These are phyloP conservation scores for Hericium coralloides DNA, from an alignment of 768 basidiomycete genomes.

Conservation along the genomic window DNA sequence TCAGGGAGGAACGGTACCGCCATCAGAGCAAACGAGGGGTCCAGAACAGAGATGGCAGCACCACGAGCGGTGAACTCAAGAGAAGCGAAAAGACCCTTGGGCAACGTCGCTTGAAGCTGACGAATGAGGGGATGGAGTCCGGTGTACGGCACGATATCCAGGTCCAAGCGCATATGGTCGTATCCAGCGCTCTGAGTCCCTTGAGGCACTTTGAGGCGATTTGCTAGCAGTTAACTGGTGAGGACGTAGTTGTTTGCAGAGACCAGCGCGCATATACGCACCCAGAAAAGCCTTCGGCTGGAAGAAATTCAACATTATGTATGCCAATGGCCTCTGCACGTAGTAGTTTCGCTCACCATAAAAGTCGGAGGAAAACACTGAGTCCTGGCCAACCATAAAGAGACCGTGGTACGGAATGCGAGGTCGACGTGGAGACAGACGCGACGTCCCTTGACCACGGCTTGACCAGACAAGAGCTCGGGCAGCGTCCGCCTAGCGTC, in stretches of 20 bases:
- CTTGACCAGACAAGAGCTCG: neutral
- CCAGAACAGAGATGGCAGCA: neutral
- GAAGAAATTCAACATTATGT: neutral
- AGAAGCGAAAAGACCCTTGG: neutral
- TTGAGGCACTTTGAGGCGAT: no score
- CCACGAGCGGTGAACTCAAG: neutral
- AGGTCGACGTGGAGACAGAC: neutral
- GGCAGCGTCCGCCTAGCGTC: neutral
- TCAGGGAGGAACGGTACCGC: neutral
- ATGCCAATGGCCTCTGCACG: neutral
- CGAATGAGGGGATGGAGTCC: neutral
- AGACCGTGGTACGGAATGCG: neutral
- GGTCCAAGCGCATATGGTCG: neutral
- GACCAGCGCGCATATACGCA: neutral
- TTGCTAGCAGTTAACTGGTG: no score
- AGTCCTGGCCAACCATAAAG: neutral
- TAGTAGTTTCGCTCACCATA: neutral
- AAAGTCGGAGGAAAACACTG: neutral
- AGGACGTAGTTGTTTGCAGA: no score
- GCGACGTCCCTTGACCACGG: neutral
- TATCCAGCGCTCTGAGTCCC: no score
- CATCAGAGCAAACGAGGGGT: neutral
- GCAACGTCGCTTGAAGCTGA: neutral
- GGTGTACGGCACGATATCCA: neutral
- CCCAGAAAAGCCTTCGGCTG: neutral